Conservation (phyloP, 2,329 filamentous ascomycete genomes). For the Fonsecaea monophora region DNA sequence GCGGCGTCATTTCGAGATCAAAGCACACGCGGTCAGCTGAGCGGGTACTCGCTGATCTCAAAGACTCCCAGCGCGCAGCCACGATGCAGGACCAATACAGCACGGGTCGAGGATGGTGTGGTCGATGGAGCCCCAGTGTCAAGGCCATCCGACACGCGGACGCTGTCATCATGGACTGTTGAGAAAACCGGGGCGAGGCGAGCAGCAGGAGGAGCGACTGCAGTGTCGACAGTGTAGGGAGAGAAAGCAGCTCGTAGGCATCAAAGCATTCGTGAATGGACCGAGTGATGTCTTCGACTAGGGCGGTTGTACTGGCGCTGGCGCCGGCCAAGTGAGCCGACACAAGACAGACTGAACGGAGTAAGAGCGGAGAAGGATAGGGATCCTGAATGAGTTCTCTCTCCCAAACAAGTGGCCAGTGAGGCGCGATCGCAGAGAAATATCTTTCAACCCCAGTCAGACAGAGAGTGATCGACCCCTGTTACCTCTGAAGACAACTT, state of each 20-base stretch:
- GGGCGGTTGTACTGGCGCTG: not conserved
- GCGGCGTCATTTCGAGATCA: conserved; percentile 9
- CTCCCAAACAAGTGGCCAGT: conserved; percentile 14
- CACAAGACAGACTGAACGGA: conserved; percentile 10
- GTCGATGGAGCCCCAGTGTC: conserved; percentile 6
- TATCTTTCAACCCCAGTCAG: conserved; percentile 2
- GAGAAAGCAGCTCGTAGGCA: conserved; percentile 12
- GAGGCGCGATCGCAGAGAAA: conserved; percentile 5
- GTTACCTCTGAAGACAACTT: not conserved
- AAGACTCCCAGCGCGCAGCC: conserved; percentile 6
- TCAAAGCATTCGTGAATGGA: conserved; percentile 10
- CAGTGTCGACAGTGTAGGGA: conserved; percentile 5
- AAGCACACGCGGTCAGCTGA: conserved; percentile 4
- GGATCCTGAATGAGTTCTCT: conserved; percentile 3
- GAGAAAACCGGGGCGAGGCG: not conserved
- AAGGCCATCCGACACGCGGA: conserved; percentile 15
- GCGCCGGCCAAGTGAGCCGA: not conserved
- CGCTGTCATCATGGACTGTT: conserved; percentile 11
- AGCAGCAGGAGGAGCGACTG: conserved; percentile 16
- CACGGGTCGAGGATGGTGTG: conserved; percentile 1
- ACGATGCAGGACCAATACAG: conserved; percentile 13
- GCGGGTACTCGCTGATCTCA: not conserved
- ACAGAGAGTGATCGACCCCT: not conserved
- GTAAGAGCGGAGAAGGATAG: conserved; percentile 12
- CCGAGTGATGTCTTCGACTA: conserved; percentile 6